Conservation (phyloP, 208 protist genomes). For the Acanthamoeba rhysodes region DNA sequence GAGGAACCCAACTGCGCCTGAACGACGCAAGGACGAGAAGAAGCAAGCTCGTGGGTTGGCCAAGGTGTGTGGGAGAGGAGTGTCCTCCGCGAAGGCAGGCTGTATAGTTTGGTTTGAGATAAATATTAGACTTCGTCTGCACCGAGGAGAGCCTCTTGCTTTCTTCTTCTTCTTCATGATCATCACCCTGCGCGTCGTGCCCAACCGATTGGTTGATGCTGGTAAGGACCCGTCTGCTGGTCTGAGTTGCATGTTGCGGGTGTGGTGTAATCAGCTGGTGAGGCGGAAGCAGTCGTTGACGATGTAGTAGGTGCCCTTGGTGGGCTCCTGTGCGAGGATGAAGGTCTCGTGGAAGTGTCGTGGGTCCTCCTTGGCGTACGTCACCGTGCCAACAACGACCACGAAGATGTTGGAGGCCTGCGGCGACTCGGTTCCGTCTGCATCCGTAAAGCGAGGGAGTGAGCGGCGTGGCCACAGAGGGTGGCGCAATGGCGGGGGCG, state of each 20-base stretch:
- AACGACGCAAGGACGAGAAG: background rate
- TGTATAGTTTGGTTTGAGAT: background rate
- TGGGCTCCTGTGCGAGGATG: slow-evolving; percentile 43
- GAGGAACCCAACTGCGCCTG: background rate
- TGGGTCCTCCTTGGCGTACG: slow-evolving; percentile 59
- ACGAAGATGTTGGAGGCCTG: slow-evolving; percentile 58
- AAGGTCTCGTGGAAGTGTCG: slow-evolving; percentile 68
- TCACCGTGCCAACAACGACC: slow-evolving; percentile 34
- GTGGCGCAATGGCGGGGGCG: background rate
- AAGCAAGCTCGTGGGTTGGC: background rate
- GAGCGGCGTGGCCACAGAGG: background rate
- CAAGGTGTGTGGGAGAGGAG: no score
- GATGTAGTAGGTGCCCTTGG: slow-evolving; percentile 70
- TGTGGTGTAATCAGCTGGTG: background rate
- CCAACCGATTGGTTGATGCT: no score
- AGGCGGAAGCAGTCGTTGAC: slow-evolving; percentile 71
- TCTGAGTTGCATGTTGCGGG: no score
- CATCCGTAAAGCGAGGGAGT: background rate
- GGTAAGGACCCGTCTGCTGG: no score
- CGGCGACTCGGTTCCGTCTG: slow-evolving; percentile 39
- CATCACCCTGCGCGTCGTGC: no score
- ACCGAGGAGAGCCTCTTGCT: no score
- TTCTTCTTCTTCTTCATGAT: no score
- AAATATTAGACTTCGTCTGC: background rate
- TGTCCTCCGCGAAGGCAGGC: background rate